A percentile compares a stretch with the other conserved stretches of the same genome.
phyloP scores from a whole-genome alignment of 495 filamentous ascomycete species.

The Xylaria venustula region DNA sequence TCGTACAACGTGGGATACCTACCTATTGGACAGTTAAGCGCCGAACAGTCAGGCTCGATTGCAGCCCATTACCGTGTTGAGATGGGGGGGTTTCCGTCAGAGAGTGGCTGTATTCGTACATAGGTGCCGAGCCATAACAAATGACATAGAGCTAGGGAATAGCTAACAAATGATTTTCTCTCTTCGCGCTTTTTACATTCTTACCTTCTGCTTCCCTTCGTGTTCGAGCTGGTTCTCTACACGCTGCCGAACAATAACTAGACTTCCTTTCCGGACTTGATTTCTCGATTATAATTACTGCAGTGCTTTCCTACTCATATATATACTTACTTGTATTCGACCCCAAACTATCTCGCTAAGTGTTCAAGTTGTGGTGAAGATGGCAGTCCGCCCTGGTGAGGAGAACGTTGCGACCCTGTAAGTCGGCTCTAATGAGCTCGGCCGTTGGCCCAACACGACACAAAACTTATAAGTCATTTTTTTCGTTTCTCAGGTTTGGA shows the following conservation, averaged over 20 bases:
- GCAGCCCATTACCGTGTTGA: background rate
- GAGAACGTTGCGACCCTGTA: constrained; percentile 77
- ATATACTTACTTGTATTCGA: too few relatives aligned
- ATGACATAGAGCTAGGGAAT: too few relatives aligned
- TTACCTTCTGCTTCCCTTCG: constrained; percentile 9
- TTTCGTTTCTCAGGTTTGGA: constrained; percentile 61
- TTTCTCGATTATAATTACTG: too few relatives aligned
- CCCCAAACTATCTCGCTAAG: background rate
- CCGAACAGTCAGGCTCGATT: constrained; percentile 13
- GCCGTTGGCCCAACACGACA: background rate
- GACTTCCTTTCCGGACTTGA: too few relatives aligned
- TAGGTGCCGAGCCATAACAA: too few relatives aligned
- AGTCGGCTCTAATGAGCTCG: constrained; percentile 38
- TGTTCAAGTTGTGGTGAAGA: constrained; percentile 32
- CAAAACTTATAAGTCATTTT: background rate
- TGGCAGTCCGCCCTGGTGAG: constrained; percentile 78
- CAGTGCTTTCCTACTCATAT: too few relatives aligned
- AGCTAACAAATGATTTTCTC: too few relatives aligned
- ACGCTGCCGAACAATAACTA: background rate
- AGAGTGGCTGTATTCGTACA: background rate
- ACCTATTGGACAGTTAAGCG: constrained; percentile 30
- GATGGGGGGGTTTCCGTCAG: background rate
- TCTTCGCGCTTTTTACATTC: background rate
- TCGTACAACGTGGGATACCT: constrained; percentile 15
- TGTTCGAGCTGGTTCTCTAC: constrained; percentile 14